Evolutionary conservation across 73 alveolate species (phyloP), one percentile per base, ranked within the genome.

Genomic region (Paramecium caudatum): DNA sequence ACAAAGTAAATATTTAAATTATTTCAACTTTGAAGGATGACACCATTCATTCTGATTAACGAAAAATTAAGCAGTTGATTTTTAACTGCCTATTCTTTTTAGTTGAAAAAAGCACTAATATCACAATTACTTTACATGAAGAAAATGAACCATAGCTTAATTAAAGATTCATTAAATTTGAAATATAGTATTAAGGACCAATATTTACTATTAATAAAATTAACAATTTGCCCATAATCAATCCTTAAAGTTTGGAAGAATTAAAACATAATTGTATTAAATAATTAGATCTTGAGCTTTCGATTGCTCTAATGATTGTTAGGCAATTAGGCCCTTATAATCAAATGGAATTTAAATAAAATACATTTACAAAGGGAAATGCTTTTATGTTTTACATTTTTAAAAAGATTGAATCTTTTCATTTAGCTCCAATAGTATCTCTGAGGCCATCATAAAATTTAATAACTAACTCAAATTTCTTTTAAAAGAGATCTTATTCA

Each of bases 301-400:
- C 80, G 8, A 55, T 55, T 2, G 80, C 80, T 23, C 30, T 55
- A 8, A 55, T 55, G 80, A 55, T 55, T 12, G 30, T 55, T 9
- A 55, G 80, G 30, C 30, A 55, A 55, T 27, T 55, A 27, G 80
- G 80, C 23, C 80, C 80, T 25, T 55, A 55, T 55, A 55, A 55
- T 27, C 30, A 55, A 55, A 55, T 55, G 9, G 13, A 55, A 4
- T 55, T 55, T 23, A 55, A 55, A 55, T 23, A 55, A 55, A 55
- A 55, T 55, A 43, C 45, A 3, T 10, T 55, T 0, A 12, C 1
- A 55, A 55, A 55, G 30, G 23, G 30, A 10, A 55, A 55, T 27
- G 12, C 36, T 10, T 19, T 55, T 23, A 12, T 43, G n/a, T 55
- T 55, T 55, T 55, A 55, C 30, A 27, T 55, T 12, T 55, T 55